Percentiles rank a stretch among this genome's conserved stretches.
phyloP scores from a whole-genome alignment of 2,329 filamentous ascomycete genomes.

The Epichloe hybrida region DNA sequence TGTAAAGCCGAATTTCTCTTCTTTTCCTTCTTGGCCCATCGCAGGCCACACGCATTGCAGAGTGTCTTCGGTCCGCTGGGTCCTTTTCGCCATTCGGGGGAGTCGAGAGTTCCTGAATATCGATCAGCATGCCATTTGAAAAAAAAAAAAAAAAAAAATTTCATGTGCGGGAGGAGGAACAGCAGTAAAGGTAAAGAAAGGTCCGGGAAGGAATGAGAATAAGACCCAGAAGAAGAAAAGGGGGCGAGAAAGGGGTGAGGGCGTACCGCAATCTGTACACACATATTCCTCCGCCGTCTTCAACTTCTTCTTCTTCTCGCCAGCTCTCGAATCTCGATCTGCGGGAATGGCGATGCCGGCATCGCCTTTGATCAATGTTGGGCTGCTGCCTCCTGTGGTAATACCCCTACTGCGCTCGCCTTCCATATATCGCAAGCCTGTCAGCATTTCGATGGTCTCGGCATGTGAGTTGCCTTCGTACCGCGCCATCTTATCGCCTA shows the following conservation, averaged over 20 bases:
- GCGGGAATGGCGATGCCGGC: slow-evolving; percentile 73
- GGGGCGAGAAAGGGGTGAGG: not conserved
- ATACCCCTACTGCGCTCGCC: slow-evolving; percentile 81
- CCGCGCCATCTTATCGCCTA: slow-evolving; percentile 72
- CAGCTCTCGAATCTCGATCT: slow-evolving; percentile 58
- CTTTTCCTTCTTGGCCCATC: slow-evolving; percentile 73
- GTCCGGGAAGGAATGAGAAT: too few species aligned
- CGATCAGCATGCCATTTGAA: not conserved
- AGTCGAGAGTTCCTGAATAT: slow-evolving; percentile 62
- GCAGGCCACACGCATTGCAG: slow-evolving; percentile 82
- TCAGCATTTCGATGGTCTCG: slow-evolving; percentile 87
- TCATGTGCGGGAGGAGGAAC: not conserved
- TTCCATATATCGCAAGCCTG: slow-evolving; percentile 73
- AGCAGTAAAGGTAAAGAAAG: too few species aligned
- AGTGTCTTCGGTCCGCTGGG: slow-evolving; percentile 86
- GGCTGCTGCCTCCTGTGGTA: slow-evolving; percentile 71
- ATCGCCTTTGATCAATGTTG: slow-evolving; percentile 71
- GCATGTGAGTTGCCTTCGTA: slow-evolving; percentile 66
- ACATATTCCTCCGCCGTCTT: slow-evolving; percentile 82
- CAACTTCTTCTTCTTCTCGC: slow-evolving; percentile 77
- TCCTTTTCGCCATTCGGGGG: slow-evolving; percentile 95
- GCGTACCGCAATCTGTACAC: slow-evolving; percentile 78
- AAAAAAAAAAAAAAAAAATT: not conserved
- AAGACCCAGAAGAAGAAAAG: not conserved
- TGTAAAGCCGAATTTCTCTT: slow-evolving; percentile 31